Conservation (phyloP, 2,329 filamentous ascomycete genomes). For the Pseudogymnoascus sp. region DNA sequence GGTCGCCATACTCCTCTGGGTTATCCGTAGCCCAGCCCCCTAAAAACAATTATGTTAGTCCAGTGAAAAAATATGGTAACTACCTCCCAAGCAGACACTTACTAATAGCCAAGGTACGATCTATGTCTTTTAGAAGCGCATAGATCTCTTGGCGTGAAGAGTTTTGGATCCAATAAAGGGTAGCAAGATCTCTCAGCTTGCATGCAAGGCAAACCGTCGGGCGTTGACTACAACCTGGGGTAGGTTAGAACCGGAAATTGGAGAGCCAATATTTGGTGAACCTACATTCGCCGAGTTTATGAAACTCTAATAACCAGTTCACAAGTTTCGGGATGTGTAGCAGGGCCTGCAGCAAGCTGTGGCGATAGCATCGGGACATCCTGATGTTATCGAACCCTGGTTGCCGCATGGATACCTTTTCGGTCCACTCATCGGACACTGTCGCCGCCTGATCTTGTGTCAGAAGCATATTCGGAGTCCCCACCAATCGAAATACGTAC, state of each 20-base stretch:
- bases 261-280: background rate
- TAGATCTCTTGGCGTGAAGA: constrained; percentile 5
- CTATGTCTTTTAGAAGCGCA: constrained; percentile 11
- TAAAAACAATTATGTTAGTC: constrained; percentile 5
- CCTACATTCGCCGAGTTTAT: constrained; percentile 21
- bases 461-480: background rate
- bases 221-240: constrained; percentile 12
- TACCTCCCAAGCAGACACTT: constrained; percentile 11
- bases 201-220: constrained; percentile 16
- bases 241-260: background rate
- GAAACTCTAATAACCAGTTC: constrained; percentile 25
- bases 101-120: constrained; percentile 16
- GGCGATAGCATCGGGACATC: constrained; percentile 28
- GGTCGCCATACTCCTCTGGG: constrained; percentile 24
- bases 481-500: background rate
- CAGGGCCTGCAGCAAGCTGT: constrained; percentile 28
- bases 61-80: background rate
- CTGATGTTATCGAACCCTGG: constrained; percentile 25
- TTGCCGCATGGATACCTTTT: constrained; percentile 21
- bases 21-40: constrained; percentile 21
- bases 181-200: constrained; percentile 11
- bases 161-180: constrained; percentile 15
- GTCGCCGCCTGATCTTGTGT: constrained; percentile 15
- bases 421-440: constrained; percentile 14
- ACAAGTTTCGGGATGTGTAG: constrained; percentile 29